Evolutionary conservation across 176 grass and related monocot genomes (phyloP), one percentile per base, ranked within the genome.

Genomic region (Triticum monococcum): DNA sequence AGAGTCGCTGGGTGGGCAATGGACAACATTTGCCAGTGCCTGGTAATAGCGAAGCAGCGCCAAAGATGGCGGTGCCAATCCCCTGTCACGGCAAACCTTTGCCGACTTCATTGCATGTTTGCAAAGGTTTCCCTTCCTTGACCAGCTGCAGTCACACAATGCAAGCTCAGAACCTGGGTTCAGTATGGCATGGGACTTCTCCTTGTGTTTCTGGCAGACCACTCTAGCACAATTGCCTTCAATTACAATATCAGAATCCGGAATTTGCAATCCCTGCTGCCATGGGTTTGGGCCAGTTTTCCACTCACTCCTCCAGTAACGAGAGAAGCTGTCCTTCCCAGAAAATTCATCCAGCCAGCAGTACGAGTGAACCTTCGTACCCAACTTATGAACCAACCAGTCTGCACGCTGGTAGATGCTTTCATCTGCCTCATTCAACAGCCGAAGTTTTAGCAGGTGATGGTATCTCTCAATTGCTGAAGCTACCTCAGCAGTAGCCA

Each of bases 341-440:
- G 96, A 92, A 82, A 92, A 98, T 62, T 81, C 89, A 87, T 95
- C 96, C 38, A 98, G 54, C 93, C 96, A 98, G 79, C 92, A 98
- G 68, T 92, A 95, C 9, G 93, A 98, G 77, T 98, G 96, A 35
- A 98, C 95, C 90, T 93, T 93, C 28, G 91, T 93, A 77, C 91
- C 86, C 72, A 98, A 88, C 82, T 98, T 95, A 85, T 95, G 86
- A 80, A 87, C 89, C 88, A 98, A 40, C 93, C 95, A 93, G 81
- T 98, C 93, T 77, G 93, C 89, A 65, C 91, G 91, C 43, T 89
- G 64, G 30, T 98, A 93, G 11, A 98, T 75, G 20, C 61, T 90
- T 69, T 82, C 33, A 76, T 95, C 88, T 52, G 75, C 64, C 68
- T 95, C 92, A 87, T 98, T 98, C 68, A 98, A 46, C 12, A 98